Percentiles rank a stretch among this genome's conserved stretches.
These are phyloP conservation scores for Tetrahymena elliotti DNA, from an alignment of 73 alveolate species.

Conservation along the genomic window DNA sequence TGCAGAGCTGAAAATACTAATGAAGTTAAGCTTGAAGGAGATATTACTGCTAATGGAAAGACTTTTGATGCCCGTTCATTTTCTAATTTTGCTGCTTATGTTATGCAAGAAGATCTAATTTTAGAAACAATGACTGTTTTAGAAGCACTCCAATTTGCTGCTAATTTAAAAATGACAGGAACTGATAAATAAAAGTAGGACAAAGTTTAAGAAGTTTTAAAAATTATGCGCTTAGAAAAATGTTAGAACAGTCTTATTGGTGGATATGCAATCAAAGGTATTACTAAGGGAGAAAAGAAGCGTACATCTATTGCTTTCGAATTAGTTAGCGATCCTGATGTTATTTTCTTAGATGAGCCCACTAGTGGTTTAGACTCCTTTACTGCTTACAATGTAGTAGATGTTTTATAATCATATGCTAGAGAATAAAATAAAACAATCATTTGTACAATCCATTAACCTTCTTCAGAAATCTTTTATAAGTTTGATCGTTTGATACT, in stretches of 20 bases:
- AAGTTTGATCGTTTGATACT: background rate
- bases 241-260: conserved; percentile 84
- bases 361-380: conserved; percentile 86
- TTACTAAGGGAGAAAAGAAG: conserved; percentile 94
- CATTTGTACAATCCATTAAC: background rate
- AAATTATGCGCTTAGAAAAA: conserved; percentile 53
- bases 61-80: conserved; percentile 53
- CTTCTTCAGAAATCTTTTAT: background rate
- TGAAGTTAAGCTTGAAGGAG: conserved; percentile 62
- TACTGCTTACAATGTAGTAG: conserved; percentile 44
- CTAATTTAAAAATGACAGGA: conserved; percentile 63
- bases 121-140: conserved; percentile 73
- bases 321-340: conserved; percentile 81
- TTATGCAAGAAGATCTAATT: conserved; percentile 81
- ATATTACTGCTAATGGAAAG: conserved; percentile 64
- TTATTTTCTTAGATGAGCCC: conserved; percentile 87
- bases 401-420: background rate
- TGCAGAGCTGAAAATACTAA: conserved; percentile 51
- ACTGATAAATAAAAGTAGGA: conserved; percentile 28
- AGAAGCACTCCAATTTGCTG: conserved; percentile 82
- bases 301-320: conserved; percentile 92
- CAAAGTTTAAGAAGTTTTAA: conserved; percentile 64
- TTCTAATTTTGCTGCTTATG: conserved; percentile 69
- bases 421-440: background rate
- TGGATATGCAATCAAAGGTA: conserved; percentile 76